A percentile compares a stretch with the other conserved stretches of the same genome.
phyloP scores from a whole-genome alignment of 2,329 filamentous ascomycete species.

The Colletotrichum agaves region DNA sequence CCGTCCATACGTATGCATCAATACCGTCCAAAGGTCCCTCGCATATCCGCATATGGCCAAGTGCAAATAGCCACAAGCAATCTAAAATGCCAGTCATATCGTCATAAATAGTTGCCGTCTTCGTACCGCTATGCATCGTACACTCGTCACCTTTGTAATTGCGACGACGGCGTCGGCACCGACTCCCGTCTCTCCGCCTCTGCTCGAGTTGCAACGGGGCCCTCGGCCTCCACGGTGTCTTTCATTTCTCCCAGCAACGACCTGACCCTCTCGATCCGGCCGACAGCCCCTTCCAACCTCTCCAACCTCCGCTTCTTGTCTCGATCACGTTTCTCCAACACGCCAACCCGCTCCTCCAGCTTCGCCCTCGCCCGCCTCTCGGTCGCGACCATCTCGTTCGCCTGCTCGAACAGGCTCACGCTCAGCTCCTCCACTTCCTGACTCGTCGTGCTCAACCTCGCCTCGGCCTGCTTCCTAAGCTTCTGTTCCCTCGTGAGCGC shows the following conservation, averaged over 20 bases:
- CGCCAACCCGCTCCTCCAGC: conserved; percentile 75
- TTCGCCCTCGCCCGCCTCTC: conserved; percentile 77
- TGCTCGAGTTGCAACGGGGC: not conserved
- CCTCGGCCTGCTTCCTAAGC: conserved; percentile 76
- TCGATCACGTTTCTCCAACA: conserved; percentile 74
- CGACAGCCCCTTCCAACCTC: conserved; percentile 75
- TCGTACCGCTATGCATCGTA: conserved; percentile 21
- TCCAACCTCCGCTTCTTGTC: conserved; percentile 78
- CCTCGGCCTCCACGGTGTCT: not conserved
- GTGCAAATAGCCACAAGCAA: conserved; percentile 12
- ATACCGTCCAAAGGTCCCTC: not conserved
- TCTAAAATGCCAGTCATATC: conserved; percentile 29
- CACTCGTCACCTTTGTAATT: not conserved
- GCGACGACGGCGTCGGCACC: not conserved
- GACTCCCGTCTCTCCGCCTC: conserved; percentile 12
- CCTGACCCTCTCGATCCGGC: conserved; percentile 76
- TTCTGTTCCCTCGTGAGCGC: conserved; percentile 74
- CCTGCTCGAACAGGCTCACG: conserved; percentile 80
- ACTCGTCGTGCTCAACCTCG: conserved; percentile 72
- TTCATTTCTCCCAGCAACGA: conserved; percentile 60
- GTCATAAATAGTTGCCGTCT: conserved; percentile 12
- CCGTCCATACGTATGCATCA: not conserved
- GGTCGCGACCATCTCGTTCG: conserved; percentile 86
- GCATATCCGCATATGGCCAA: not conserved
- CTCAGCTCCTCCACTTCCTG: conserved; percentile 83